Percentiles rank a stretch among this genome's conserved stretches.
phyloP scores from a whole-genome alignment of 169 alveolate species.

The Plasmodium blacklocki region DNA sequence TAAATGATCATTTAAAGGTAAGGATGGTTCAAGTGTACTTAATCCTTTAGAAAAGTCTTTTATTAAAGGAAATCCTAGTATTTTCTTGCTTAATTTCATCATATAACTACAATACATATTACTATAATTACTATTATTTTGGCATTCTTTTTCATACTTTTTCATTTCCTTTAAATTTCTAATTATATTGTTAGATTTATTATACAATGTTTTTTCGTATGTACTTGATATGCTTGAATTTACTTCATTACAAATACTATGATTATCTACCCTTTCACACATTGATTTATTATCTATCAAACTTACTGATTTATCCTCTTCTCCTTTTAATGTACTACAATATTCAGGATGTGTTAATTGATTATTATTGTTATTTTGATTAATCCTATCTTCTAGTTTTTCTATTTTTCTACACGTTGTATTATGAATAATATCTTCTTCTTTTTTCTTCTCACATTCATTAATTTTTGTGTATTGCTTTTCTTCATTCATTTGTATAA shows the following conservation, averaged over 20 bases:
- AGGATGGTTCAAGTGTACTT: constrained; percentile 62
- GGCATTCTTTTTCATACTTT: not conserved
- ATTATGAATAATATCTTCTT: not conserved
- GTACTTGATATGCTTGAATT: constrained; percentile 11
- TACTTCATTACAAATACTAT: constrained; percentile 2
- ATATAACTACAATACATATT: constrained; percentile 34
- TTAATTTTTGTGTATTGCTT: not conserved
- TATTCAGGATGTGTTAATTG: not conserved
- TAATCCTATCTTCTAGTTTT: not conserved
- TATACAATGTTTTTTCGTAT: constrained; percentile 49
- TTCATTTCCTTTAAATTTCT: constrained; percentile 43
- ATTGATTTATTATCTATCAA: not conserved
- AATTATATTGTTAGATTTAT: constrained; percentile 27
- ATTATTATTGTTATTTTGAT: not conserved
- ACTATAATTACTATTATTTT: constrained; percentile 1
- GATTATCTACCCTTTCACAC: not conserved
- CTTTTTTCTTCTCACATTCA: not conserved
- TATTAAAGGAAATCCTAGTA: constrained; percentile 58
- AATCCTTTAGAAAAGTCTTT: constrained; percentile 72
- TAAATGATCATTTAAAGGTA: constrained; percentile 68
- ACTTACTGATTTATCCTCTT: not conserved
- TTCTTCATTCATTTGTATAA: constrained; percentile 1
- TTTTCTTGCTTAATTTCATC: constrained; percentile 70
- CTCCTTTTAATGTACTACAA: not conserved
- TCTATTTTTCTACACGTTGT: not conserved